Conservation (phyloP, 352 stramenopile genomes). For the Phytopythium ostracodes region DNA sequence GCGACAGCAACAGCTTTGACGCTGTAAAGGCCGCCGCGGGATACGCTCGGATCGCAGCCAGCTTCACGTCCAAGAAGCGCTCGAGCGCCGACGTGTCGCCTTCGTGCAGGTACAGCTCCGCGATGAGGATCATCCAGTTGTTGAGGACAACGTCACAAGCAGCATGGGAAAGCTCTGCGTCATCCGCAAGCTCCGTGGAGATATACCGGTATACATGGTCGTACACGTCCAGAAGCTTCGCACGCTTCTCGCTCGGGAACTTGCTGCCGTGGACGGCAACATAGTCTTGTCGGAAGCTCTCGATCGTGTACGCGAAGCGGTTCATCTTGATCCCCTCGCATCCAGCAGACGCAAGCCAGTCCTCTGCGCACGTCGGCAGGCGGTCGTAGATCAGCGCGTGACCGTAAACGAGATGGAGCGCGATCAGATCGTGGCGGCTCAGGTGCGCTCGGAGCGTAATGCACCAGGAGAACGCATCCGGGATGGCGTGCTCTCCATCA, state of each 20-base stretch:
- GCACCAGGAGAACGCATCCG: conserved; percentile 1
- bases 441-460: background rate
- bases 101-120: conserved; percentile 6
- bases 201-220: conserved; percentile 14
- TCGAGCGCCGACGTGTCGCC: conserved; percentile 9
- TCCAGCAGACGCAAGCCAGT: background rate
- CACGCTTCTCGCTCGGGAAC: background rate
- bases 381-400: conserved; percentile 1
- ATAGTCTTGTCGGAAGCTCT: conserved; percentile 6
- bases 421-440: background rate
- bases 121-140: conserved; percentile 40
- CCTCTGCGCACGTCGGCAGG: background rate
- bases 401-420: conserved; percentile 2
- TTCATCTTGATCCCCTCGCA: background rate
- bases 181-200: background rate
- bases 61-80: conserved; percentile 23
- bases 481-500: background rate
- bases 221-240: conserved; percentile 15
- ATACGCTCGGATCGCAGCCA: conserved; percentile 16
- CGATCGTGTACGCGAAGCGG: conserved; percentile 8
- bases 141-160: conserved; percentile 22
- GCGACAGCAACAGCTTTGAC: conserved; percentile 17
- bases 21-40: conserved; percentile 23
- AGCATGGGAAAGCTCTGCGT: background rate
- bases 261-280: background rate